Base-by-base conservation (phyloP, 1,284 basidiomycete species). In the Retiboletus flavoniger region DNA sequence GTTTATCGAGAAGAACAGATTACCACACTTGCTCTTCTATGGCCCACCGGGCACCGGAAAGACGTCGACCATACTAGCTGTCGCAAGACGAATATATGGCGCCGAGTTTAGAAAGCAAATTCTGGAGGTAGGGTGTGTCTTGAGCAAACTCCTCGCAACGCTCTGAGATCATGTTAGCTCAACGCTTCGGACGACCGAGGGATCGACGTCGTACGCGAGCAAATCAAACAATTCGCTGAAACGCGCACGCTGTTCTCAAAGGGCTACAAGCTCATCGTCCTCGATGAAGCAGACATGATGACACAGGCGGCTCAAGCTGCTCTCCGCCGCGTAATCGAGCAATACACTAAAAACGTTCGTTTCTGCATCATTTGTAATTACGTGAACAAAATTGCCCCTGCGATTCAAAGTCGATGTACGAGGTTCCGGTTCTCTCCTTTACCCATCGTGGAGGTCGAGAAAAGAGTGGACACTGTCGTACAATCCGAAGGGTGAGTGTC, bases 341-440 rank as follows among this genome's bases (percentile, higher is more conserved):
- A 98, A 65, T 98, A 98, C 72, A 99, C 97, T 7, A 93, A 90
- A 73, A 99, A 99, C 68, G 97, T 98, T 58, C 87, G 97, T 34
- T 99, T 99, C 74, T 98, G 96, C 75, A 99, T 99, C 65, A 97
- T 99, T 59, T 98, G 97, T 82, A 99, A 99, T 75, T 99, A 99
- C 65, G 97, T 99, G 72, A 99, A 99, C 83, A 98, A 98, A 74
- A 99, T 99, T 69, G 89, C 91, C 7, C 97, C 97, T 4, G 97
- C 97, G 21, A 97, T 99, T 58, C 97, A 99, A 75, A 97, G 94
- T 70, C 90, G 97, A 47, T 99, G 97, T 75, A 99, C 97, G 3
- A 82, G 96, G 35, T 99, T 99, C 77, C 81, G 95, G 46, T 99
- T 99, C 76, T 95, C 93, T n/a, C 97, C 97, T 1, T 74, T 99